These are phyloP conservation scores for Xylariaceae sp. DNA, from an alignment of 2,329 filamentous ascomycete genomes.

Conservation along the genomic window DNA sequence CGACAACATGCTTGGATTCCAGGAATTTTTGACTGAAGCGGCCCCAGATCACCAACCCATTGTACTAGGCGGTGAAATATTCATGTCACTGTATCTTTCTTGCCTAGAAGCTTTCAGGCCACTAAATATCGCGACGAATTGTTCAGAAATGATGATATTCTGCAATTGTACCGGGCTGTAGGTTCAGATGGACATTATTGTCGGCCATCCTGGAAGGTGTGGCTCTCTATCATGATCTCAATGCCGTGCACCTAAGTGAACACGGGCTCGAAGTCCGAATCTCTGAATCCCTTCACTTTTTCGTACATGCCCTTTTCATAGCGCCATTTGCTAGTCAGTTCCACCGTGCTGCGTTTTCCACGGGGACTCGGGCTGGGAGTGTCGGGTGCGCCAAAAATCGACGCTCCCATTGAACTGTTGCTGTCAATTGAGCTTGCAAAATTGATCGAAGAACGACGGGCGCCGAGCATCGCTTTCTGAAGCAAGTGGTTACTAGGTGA, in stretches of 20 bases:
- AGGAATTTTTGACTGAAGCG: background rate
- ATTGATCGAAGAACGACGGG: slow-evolving; percentile 53
- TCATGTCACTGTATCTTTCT: background rate
- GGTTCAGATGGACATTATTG: background rate
- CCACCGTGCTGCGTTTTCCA: slow-evolving; percentile 66
- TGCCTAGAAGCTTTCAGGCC: background rate
- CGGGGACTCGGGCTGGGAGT: slow-evolving; percentile 64
- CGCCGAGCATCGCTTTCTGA: slow-evolving; percentile 58
- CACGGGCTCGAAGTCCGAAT: slow-evolving; percentile 9
- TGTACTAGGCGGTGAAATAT: background rate
- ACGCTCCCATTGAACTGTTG: slow-evolving; percentile 41
- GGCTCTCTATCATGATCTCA: background rate
- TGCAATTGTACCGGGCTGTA: background rate
- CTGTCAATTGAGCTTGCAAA: slow-evolving; percentile 50
- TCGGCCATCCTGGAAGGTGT: background rate
- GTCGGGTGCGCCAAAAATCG: slow-evolving; percentile 48
- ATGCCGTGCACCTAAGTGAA: slow-evolving; percentile 8
- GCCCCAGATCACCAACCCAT: background rate
- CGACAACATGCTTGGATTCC: no score
- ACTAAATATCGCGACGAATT: background rate
- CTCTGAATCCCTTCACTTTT: slow-evolving; percentile 10
- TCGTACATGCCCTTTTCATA: slow-evolving; percentile 65
- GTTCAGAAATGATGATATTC: background rate
- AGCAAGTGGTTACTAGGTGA: slow-evolving; percentile 55
- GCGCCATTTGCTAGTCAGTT: slow-evolving; percentile 88